A percentile compares a stretch with the other conserved stretches of the same genome.
phyloP scores from a whole-genome alignment of 1,284 basidiomycete genomes.

The Trichosporon coremiiforme region DNA sequence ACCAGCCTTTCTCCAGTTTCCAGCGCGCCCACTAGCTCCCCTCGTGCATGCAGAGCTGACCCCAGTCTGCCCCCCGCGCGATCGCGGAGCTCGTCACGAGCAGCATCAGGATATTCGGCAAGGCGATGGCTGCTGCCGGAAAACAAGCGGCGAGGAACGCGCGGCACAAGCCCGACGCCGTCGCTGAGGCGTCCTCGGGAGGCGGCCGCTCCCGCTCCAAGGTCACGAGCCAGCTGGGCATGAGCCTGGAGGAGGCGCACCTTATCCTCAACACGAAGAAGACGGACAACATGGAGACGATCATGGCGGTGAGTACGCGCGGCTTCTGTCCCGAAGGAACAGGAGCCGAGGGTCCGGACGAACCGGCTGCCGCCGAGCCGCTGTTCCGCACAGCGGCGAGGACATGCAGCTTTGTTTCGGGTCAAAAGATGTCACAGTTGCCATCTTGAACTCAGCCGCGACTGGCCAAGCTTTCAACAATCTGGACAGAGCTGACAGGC shows the following conservation, averaged over 20 bases:
- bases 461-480: too few species aligned
- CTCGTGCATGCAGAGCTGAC: conserved; percentile 17
- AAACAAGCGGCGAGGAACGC: conserved; percentile 92
- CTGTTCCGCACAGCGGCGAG: too few species aligned
- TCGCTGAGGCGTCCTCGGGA: conserved; percentile 43
- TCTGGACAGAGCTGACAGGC: conserved; percentile 24
- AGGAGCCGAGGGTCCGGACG: too few species aligned
- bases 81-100: conserved; percentile 45
- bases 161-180: conserved; percentile 66
- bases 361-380: too few species aligned
- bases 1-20: too few species aligned
- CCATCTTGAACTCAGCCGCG: too few species aligned
- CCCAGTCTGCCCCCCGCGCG: conserved; percentile 45
- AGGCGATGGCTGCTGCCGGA: conserved; percentile 86
- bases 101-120: conserved; percentile 65
- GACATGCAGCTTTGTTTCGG: too few species aligned
- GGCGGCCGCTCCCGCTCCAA: conserved; percentile 40
- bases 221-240: conserved; percentile 70
- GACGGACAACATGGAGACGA: conserved; percentile 67
- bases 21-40: too few species aligned
- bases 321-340: too few species aligned
- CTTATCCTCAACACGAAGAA: conserved; percentile 89
- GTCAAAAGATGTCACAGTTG: too few species aligned
- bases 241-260: conserved; percentile 95
- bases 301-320: conserved; percentile 70